Base-by-base conservation (phyloP, 495 filamentous ascomycete genomes). In the Penicillium lividum region DNA sequence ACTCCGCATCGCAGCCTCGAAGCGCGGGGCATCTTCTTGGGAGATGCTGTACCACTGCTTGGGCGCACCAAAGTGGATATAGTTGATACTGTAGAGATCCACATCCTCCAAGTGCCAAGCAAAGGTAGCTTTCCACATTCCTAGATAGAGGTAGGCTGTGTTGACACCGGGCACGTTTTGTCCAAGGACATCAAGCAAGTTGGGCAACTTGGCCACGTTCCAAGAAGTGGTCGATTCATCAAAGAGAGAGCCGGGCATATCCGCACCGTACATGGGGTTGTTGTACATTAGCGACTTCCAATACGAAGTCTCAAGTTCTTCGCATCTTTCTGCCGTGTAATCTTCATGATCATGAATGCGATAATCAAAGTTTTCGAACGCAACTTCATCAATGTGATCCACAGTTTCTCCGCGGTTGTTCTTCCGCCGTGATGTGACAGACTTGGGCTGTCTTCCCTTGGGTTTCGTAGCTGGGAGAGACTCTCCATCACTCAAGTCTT, bases 41-140 rank as follows among this genome's bases (percentile, higher is more conserved):
- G 93, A 96, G 58, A 98, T 98, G 71, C 92, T 97, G 75, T 98
- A 98, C 94, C 94, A 98, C 68, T 98, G 94, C 71, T 98, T 98
- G 5, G 94, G 94, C 10, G 94, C 94, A 44, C 94, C 94, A 69
- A 98, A 98, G 69, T 98, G 94, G 58, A 98, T 92, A 71, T 97
- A 98, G 77, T 98, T 98, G 80, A 98, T 98, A 75, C 93, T 97
- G 82, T 98, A 98, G 3, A 98, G 84, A 76, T 98, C 94, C 53
- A 98, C 92, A 75, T 98, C 94, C 68, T 98, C 94, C 40, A 98
- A 77, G 83, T 98, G 94, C 94, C 94, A 98, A 9, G 94, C 93
- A 69, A 98, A 98, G 2, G 94, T 97, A 18, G 94, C 94, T 68
- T 97, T 98, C 94, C 94, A 98, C 95, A 98, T 98, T 18, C 94